Conservation (phyloP, 1,284 basidiomycete genomes). For the Cryptococcus amylolentus region DNA sequence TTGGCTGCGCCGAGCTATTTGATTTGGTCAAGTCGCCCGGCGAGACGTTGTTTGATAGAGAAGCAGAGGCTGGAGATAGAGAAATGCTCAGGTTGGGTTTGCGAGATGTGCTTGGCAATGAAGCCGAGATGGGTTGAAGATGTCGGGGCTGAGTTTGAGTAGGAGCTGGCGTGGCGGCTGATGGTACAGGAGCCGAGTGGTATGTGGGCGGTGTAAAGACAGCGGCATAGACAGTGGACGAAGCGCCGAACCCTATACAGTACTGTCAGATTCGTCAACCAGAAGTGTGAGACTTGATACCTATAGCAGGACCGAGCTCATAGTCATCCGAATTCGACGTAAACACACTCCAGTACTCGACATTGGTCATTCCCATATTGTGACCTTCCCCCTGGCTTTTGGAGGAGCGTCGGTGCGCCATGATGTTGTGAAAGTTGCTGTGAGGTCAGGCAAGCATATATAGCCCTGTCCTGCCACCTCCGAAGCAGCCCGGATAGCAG, state of each 20-base stretch:
- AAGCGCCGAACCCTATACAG: slow-evolving; percentile 42
- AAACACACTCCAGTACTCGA: slow-evolving; percentile 32
- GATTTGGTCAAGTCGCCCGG: slow-evolving; percentile 5
- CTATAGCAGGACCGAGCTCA: slow-evolving; percentile 34
- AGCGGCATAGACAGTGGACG: slow-evolving; percentile 39
- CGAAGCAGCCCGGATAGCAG: too few relatives aligned
- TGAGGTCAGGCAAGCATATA: too few relatives aligned
- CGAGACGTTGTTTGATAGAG: not conserved
- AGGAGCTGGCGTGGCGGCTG: not conserved
- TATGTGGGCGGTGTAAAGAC: slow-evolving; percentile 17
- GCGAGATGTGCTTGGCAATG: not conserved
- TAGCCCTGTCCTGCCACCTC: too few relatives aligned
- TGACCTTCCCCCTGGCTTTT: too few relatives aligned
- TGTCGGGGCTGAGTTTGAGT: not conserved
- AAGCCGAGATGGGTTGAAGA: not conserved
- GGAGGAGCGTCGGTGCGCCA: too few relatives aligned
- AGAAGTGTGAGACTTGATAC: slow-evolving; percentile 15
- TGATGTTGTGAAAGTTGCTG: too few relatives aligned
- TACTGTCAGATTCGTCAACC: not conserved
- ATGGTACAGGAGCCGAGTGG: slow-evolving; percentile 1
- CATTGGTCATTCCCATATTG: slow-evolving; percentile 28
- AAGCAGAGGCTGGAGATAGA: not conserved
- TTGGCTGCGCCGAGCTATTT: not conserved
- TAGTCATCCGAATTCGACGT: slow-evolving; percentile 33
- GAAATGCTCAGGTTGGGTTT: slow-evolving; percentile 3